phyloP scores from a whole-genome alignment of 2,329 filamentous ascomycete genomes.

The Diaporthe sp. region DNA sequence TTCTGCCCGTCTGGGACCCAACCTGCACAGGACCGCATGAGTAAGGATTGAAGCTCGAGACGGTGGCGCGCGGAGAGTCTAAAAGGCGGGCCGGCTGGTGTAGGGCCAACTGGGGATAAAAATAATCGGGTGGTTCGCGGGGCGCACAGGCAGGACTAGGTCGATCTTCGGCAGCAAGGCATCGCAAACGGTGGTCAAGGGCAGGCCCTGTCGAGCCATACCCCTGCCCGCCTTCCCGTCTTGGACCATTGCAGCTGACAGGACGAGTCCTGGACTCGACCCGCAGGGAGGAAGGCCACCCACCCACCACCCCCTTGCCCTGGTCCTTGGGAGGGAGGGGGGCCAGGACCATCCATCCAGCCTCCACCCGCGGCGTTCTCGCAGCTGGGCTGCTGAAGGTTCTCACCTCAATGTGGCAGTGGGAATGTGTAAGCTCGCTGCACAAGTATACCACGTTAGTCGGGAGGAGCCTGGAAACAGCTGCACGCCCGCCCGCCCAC shows the following conservation, averaged over 20 bases:
- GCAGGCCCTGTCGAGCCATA: background rate
- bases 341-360: slow-evolving; percentile 18
- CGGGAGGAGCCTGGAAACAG: background rate
- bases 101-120: slow-evolving; percentile 33
- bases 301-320: no score
- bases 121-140: slow-evolving; percentile 32
- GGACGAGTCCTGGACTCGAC: slow-evolving; percentile 7
- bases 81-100: slow-evolving; percentile 20
- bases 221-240: slow-evolving; percentile 13
- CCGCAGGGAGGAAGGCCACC: slow-evolving; percentile 21
- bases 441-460: background rate
- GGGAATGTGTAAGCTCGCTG: background rate
- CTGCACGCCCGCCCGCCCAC: background rate
- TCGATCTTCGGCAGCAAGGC: slow-evolving; percentile 28
- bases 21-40: background rate
- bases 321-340: background rate
- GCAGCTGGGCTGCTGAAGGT: slow-evolving; percentile 15
- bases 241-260: slow-evolving; percentile 28
- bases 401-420: slow-evolving; percentile 12
- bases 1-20: background rate
- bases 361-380: slow-evolving; percentile 5
- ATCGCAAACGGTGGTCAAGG: slow-evolving; percentile 25
- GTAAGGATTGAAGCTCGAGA: slow-evolving; percentile 23
- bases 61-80: slow-evolving; percentile 12
- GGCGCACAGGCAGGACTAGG: slow-evolving; percentile 8